Base-by-base conservation (phyloP, 371 early-diverging fungal species). In the Lichtheimia corymbifera region DNA sequence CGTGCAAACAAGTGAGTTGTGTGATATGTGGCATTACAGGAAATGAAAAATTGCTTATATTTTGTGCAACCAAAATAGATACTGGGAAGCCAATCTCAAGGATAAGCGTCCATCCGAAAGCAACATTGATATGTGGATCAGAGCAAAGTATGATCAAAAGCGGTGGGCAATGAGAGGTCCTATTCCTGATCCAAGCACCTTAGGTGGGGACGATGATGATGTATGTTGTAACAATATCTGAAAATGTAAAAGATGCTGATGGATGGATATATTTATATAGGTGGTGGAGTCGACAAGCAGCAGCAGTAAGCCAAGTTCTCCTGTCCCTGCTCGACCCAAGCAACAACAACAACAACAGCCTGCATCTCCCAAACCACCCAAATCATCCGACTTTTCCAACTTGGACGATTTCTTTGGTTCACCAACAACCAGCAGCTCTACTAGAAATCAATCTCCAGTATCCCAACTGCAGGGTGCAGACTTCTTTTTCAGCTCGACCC, bases 101-200 rank as follows among this genome's bases (percentile, higher is more conserved):
- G 79, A 79, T 56, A 77, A 63, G 56, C 67, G 76, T 53, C 74
- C 84, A 51, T 60, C 74, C 56, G 73, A 83, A 72, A 77, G 84
- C 53, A 89, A 85, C 61, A 88, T 94, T 59, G 93, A 93, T 41
- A 71, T 80, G 56, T 95, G 88, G 86, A 95, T 95, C 57, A 80
- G 93, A 52, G 78, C 84, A 42, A 95, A 95, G 69, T 95, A 95
- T 67, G 93, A 93, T 45, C 79, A 87, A 62, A 92, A 91, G 68
- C 83, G 86, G 66, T 93, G 87, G 78, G 88, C 88, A 5, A 80
- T 72, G 80, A 82, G 82, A 53, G 91, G 90, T 0, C 77, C 87
- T 24, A 71, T 91, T 47, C 91, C 93, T 47, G 89, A 91, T 64
- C 91, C 91, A 13, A 85, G 80, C 15, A 85, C 87, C 3, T 62